These are phyloP conservation scores for Kalanchoe fedtschenkoi DNA, from an alignment of 164 flowering plant species.

Conservation along the genomic window DNA sequence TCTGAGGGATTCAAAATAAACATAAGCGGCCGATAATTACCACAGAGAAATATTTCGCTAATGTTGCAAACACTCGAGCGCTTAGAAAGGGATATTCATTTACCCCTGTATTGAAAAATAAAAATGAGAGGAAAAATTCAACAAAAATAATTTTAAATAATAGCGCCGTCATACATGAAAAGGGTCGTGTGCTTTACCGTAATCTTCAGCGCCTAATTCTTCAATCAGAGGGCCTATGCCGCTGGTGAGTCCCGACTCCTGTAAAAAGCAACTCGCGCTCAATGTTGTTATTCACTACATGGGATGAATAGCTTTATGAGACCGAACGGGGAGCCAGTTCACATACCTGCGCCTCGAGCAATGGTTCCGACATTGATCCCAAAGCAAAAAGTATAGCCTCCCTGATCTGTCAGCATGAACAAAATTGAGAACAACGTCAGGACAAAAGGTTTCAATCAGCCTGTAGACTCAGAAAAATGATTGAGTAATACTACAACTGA, in stretches of 20 bases:
- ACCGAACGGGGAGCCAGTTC: not conserved
- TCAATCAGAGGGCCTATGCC: conserved; percentile 36
- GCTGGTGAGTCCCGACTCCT: conserved; percentile 39
- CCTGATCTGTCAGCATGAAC: conserved; percentile 39
- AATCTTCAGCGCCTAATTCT: conserved; percentile 51
- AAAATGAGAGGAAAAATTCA: not conserved
- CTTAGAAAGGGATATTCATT: conserved; percentile 77
- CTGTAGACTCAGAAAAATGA: not conserved
- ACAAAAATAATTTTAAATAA: not conserved
- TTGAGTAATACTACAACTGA: not conserved
- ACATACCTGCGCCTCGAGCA: conserved; percentile 65
- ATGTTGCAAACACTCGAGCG: conserved; percentile 67
- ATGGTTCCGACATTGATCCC: conserved; percentile 67
- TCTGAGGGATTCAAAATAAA: not conserved
- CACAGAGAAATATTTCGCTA: conserved; percentile 73
- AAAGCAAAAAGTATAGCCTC: conserved; percentile 81
- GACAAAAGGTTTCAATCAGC: not conserved
- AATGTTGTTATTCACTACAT: not conserved
- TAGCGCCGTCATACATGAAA: conserved; percentile 14
- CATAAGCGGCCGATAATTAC: conserved; percentile 22
- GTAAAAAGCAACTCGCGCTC: not conserved
- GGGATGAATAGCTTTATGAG: not conserved
- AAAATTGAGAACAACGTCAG: not conserved
- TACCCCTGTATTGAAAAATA: conserved; percentile 39
- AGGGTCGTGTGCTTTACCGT: conserved; percentile 23